Evolutionary conservation across 352 stramenopile species (phyloP), one percentile per base, ranked within the genome.

Genomic region (Phytophthora megakarya): DNA sequence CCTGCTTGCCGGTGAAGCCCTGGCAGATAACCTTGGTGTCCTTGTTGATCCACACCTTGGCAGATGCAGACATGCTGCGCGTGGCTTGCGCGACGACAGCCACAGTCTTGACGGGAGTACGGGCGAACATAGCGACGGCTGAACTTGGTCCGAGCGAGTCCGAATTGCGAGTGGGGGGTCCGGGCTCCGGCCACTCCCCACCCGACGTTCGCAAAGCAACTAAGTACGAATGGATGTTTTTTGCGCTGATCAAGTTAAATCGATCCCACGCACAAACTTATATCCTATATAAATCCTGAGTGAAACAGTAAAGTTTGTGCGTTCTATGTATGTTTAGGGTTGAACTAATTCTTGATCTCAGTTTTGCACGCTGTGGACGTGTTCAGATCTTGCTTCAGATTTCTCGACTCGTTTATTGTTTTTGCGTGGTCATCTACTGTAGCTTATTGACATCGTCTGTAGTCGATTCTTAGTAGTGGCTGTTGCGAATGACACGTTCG

Each of bases 21-120:
- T 99, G 98, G 76, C 96, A 98, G 73, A 99, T 99, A 28, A 99
- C 97, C 61, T 95, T 96, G 33, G 98, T 99, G 80, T 99, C 93
- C 86, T 99, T 99, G 84, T 99, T 97, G 58, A 99, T 93, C 97
- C 97, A 99, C 43, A 99, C 98, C 65, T 98, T 98, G 70, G 97
- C 97, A 28, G 91, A 98, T n/a, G 96, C 85, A 46, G 94, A 98
- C 87, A 96, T 93, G 67, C 70, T 72, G 78, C 85, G 87, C 55
- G 74, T 71, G 58, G 72, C 71, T 55, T 78, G 76, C 58, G 58
- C 68, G 30, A 61, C 48, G 37, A 40, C 54, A 28, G 66, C 67
- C 42, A 78, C 51, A 33, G 72, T 79, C 72, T 76, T 84, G 19
- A 85, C 75, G 60, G 80, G 75, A 11, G 79, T 72, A 51, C 77